A percentile compares a stretch with the other conserved stretches of the same genome.
Evolutionary conservation across 139 green algal species (phyloP).

Genomic region (Chlamydomonas eustigma): DNA sequence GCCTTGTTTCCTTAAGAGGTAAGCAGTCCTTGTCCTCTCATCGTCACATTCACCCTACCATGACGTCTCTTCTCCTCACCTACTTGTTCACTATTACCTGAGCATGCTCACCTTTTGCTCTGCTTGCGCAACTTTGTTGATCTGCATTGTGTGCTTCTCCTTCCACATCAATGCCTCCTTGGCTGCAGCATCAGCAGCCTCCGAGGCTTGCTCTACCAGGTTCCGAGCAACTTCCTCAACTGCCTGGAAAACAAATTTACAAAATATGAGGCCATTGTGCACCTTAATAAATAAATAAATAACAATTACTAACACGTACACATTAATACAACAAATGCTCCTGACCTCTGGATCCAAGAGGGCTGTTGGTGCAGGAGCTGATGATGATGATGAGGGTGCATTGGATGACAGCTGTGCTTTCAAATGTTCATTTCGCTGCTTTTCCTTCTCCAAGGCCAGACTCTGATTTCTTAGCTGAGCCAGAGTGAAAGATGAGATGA

Average conservation of each 20-base stretch:
- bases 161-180: constrained; percentile 40
- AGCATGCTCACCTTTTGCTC: constrained; percentile 47
- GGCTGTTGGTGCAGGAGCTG: not conserved
- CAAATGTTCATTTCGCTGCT: constrained; percentile 27
- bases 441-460: constrained; percentile 46
- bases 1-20: too few species aligned
- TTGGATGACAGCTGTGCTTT: constrained; percentile 17
- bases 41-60: not conserved
- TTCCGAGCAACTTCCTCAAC: constrained; percentile 30
- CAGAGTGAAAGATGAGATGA: too few species aligned
- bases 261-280: too few species aligned
- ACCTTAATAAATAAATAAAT: too few species aligned
- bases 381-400: not conserved
- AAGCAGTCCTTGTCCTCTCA: too few species aligned
- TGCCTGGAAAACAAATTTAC: too few species aligned
- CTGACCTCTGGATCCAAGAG: not conserved
- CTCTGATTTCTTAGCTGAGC: constrained; percentile 40
- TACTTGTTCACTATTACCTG: too few species aligned
- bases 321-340: too few species aligned
- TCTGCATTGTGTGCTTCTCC: constrained; percentile 37
- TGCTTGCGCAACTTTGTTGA: constrained; percentile 49
- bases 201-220: constrained; percentile 40
- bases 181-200: constrained; percentile 28
- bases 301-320: too few species aligned
- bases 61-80: too few species aligned